Percentiles rank a stretch among this genome's conserved stretches.
phyloP scores from a whole-genome alignment of 2,329 filamentous ascomycete genomes.

The Graphilbum ipis-grandicollis region DNA sequence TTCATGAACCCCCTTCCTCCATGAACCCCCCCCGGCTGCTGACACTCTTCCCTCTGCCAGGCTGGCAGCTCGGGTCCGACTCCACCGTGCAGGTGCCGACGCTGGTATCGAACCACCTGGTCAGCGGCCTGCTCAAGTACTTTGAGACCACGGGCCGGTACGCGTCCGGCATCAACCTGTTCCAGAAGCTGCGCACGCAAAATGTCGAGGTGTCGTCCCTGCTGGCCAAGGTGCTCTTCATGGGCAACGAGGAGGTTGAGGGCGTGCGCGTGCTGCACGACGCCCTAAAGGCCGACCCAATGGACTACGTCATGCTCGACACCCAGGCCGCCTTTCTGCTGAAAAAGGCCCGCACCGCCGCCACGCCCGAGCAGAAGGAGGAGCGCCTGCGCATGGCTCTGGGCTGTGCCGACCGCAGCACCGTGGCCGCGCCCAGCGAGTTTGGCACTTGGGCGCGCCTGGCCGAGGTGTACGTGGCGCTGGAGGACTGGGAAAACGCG shows the following conservation, averaged over 20 bases:
- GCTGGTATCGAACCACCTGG: slow-evolving; percentile 88
- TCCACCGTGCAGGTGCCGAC: slow-evolving; percentile 96
- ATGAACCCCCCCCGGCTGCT: too few species aligned
- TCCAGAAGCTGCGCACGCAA: slow-evolving; percentile 81
- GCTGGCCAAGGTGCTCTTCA: slow-evolving; percentile 76
- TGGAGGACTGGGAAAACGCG: slow-evolving; percentile 94
- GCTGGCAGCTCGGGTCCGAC: slow-evolving; percentile 91
- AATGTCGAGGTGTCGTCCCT: slow-evolving; percentile 91
- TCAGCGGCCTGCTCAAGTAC: slow-evolving; percentile 83
- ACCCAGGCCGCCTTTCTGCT: slow-evolving; percentile 85
- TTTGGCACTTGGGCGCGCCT: slow-evolving; percentile 93
- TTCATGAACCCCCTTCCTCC: too few species aligned
- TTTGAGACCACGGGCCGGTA: slow-evolving; percentile 91
- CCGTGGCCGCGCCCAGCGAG: slow-evolving; percentile 88
- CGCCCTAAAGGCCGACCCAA: slow-evolving; percentile 75
- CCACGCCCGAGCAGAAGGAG: slow-evolving; percentile 36
- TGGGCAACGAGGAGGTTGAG: slow-evolving; percentile 94
- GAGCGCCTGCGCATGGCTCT: slow-evolving; percentile 70
- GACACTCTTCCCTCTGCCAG: slow-evolving; percentile 22
- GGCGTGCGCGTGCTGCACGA: slow-evolving; percentile 79
- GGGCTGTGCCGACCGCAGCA: slow-evolving; percentile 84
- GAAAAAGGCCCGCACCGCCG: slow-evolving; percentile 51
- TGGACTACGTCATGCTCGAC: slow-evolving; percentile 95
- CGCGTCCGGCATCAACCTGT: slow-evolving; percentile 89
- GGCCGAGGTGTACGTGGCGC: slow-evolving; percentile 80